A percentile compares a stretch with the other conserved stretches of the same genome.
phyloP scores from a whole-genome alignment of 2,329 filamentous ascomycete species.

The Arthrobotrys sphaeroides region DNA sequence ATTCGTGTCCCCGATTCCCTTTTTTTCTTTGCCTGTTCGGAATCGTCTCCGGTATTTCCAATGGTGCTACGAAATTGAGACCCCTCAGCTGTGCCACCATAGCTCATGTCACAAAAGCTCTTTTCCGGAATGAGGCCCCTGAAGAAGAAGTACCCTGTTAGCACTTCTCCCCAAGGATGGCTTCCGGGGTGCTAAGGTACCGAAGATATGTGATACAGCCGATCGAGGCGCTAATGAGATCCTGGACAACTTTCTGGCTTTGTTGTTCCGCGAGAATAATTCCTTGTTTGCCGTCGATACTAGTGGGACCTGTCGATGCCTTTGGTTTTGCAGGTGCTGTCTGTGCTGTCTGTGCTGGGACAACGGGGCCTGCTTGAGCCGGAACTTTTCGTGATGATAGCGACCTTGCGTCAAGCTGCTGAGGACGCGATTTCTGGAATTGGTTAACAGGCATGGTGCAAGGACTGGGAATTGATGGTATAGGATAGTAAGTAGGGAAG shows the following conservation, averaged over 20 bases:
- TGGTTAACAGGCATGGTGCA: slow-evolving; percentile 22
- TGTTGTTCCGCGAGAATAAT: slow-evolving; percentile 54
- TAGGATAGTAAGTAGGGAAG: too few relatives aligned
- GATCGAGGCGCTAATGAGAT: slow-evolving; percentile 57
- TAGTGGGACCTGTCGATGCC: neutral
- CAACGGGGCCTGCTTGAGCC: neutral
- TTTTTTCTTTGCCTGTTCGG: slow-evolving; percentile 7
- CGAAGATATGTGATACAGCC: slow-evolving; percentile 57
- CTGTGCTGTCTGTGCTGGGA: neutral
- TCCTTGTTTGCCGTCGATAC: slow-evolving; percentile 1
- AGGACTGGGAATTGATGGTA: neutral
- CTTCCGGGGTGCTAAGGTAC: slow-evolving; percentile 24
- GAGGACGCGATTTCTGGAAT: slow-evolving; percentile 6
- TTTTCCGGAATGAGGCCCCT: slow-evolving; percentile 58
- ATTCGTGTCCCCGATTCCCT: slow-evolving; percentile 55
- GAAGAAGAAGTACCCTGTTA: neutral
- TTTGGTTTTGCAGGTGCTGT: neutral
- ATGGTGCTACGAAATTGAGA: slow-evolving; percentile 40
- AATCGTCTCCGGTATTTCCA: slow-evolving; percentile 12
- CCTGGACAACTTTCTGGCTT: slow-evolving; percentile 57
- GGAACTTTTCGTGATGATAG: neutral
- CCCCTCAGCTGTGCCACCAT: slow-evolving; percentile 47
- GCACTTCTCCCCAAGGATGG: neutral
- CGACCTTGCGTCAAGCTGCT: neutral
- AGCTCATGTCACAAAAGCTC: slow-evolving; percentile 57